Percentiles rank a stretch among this genome's conserved stretches.
These are phyloP conservation scores for Eucalyptus sp. DNA, from an alignment of 345 rosid genomes.

Conservation along the genomic window DNA sequence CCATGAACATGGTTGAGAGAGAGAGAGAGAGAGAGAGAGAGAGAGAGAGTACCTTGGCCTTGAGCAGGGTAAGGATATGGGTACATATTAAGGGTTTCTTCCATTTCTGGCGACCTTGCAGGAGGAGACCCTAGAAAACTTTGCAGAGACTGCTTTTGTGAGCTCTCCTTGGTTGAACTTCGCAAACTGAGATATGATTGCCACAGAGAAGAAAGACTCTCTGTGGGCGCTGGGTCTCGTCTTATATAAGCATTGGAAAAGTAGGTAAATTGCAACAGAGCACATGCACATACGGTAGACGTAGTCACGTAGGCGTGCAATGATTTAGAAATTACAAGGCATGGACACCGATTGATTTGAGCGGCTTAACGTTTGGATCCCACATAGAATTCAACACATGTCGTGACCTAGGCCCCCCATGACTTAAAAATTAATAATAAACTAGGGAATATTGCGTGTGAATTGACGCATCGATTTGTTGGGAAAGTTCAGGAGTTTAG, in stretches of 20 bases:
- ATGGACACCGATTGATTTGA: not conserved
- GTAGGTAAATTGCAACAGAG: not conserved
- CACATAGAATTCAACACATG: too few relatives aligned
- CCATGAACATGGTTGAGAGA: not conserved
- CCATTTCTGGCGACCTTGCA: not conserved
- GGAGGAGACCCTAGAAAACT: not conserved
- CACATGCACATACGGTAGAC: not conserved
- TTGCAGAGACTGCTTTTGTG: not conserved
- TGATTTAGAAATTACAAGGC: too few relatives aligned
- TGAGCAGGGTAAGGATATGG: conserved; percentile 44
- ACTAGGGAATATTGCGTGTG: too few relatives aligned
- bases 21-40: not conserved
- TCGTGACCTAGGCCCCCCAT: not conserved
- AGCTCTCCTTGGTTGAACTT: not conserved
- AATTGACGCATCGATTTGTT: too few relatives aligned
- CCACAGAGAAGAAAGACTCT: too few relatives aligned
- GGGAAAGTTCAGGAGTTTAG: not conserved
- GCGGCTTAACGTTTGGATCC: fast-evolving
- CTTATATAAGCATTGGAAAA: not conserved
- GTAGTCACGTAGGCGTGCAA: too few relatives aligned
- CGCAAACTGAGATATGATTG: not conserved
- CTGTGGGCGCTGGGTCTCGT: too few relatives aligned
- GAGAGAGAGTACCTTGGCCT: conserved; percentile 3
- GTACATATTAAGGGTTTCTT: conserved; percentile 20
- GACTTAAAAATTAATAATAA: not conserved